Evolutionary conservation across 2,329 filamentous ascomycete genomes (phyloP).

Genomic region (Colletotrichum salicis): DNA sequence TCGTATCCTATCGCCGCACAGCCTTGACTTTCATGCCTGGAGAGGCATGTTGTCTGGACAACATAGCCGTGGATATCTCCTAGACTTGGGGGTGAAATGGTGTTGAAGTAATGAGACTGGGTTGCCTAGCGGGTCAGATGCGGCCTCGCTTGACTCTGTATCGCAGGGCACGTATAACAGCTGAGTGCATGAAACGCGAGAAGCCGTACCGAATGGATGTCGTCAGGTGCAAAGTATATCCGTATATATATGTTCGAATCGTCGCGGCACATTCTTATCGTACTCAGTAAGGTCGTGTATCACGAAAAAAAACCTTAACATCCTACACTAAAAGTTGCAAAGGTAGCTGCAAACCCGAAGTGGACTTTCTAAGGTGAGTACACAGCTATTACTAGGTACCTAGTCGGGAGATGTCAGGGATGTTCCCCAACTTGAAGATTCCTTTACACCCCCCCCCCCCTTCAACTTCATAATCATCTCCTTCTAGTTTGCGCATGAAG

Average conservation of each 20-base stretch:
- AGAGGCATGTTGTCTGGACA: background rate
- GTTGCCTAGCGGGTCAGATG: conserved; percentile 32
- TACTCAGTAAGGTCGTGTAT: background rate
- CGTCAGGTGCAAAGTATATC: background rate
- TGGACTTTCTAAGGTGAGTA: background rate
- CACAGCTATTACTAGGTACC: background rate
- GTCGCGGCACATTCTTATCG: background rate
- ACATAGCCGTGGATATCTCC: background rate
- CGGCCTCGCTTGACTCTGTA: conserved; percentile 5
- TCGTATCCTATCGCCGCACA: background rate
- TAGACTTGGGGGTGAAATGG: background rate
- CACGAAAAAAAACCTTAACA: background rate
- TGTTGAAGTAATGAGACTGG: conserved; percentile 19
- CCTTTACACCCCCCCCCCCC: background rate
- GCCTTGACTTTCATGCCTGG: background rate
- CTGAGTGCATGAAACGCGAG: conserved; percentile 9
- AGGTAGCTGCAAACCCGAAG: background rate
- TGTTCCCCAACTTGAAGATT: no score
- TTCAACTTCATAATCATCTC: background rate
- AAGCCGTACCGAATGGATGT: background rate
- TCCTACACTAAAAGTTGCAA: background rate
- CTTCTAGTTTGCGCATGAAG: background rate
- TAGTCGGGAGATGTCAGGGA: background rate
- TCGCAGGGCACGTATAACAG: background rate
- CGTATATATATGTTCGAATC: background rate